phyloP scores from a whole-genome alignment of 23 red algal genomes.

The Cyanidium caldarium region DNA sequence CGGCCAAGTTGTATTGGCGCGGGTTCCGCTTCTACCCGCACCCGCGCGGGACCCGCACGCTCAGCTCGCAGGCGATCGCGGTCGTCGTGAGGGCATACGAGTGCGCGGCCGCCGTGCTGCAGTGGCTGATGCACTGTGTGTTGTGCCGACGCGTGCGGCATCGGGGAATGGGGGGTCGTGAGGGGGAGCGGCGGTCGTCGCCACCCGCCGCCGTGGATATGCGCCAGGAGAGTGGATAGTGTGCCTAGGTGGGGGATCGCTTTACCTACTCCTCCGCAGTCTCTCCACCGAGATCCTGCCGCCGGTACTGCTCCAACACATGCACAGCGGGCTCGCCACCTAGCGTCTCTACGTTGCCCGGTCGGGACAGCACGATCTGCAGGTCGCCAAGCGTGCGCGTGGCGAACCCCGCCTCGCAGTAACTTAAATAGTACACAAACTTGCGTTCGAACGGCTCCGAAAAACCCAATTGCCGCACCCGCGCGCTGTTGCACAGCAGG shows the following conservation, averaged over 20 bases:
- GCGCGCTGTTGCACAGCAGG: constrained; percentile 2
- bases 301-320: not conserved
- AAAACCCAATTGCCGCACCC: constrained; percentile 31
- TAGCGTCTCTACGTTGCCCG: constrained; percentile 18
- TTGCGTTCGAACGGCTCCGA: constrained; percentile 57
- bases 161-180: too few species aligned
- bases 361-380: constrained; percentile 46
- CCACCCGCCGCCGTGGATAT: too few species aligned
- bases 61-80: constrained; percentile 22
- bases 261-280: too few species aligned
- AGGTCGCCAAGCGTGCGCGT: constrained; percentile 52
- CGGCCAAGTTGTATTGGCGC: constrained; percentile 32
- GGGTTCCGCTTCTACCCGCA: constrained; percentile 58
- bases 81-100: not conserved
- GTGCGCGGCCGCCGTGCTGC: too few species aligned
- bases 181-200: too few species aligned
- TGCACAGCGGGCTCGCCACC: not conserved
- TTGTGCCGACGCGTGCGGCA: too few species aligned
- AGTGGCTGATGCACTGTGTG: too few species aligned
- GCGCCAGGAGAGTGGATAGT: too few species aligned
- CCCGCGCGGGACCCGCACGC: constrained; percentile 23
- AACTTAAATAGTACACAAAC: constrained; percentile 84
- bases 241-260: too few species aligned
- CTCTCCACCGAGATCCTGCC: too few species aligned
- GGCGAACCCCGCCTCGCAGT: constrained; percentile 88